Percentiles rank a stretch among this genome's conserved stretches.
These are phyloP conservation scores for Stenogyne calaminthoides DNA, from an alignment of 305 asterid genomes.

Conservation along the genomic window DNA sequence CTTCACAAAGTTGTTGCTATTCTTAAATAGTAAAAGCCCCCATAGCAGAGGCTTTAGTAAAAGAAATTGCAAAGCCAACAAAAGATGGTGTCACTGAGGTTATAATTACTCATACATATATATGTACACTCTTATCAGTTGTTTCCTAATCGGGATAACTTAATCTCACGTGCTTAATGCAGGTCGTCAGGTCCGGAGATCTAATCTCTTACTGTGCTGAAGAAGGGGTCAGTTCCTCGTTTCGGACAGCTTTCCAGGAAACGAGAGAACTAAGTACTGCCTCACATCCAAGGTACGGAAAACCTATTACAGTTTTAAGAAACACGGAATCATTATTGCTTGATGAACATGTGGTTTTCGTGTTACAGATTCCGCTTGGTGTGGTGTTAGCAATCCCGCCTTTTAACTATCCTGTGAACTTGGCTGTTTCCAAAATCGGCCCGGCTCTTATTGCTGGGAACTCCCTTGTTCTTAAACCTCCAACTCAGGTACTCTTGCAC, in stretches of 20 bases:
- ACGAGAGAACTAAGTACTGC: conserved; percentile 88
- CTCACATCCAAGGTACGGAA: conserved; percentile 77
- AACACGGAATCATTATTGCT: too few relatives aligned
- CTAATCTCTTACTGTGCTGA: conserved; percentile 86
- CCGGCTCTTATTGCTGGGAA: conserved; percentile 96
- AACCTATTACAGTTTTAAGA: too few relatives aligned
- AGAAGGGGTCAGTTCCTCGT: conserved; percentile 93
- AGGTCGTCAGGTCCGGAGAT: conserved; percentile 98
- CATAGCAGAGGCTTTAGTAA: conserved; percentile 86
- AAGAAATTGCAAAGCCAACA: conserved; percentile 95
- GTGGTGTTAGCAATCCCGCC: conserved; percentile 95
- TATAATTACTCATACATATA: too few relatives aligned
- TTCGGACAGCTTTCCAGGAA: conserved; percentile 94
- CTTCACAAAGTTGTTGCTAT: conserved; percentile 96
- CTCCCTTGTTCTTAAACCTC: conserved; percentile 94
- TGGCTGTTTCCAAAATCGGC: conserved; percentile 92
- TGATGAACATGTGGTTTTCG: not conserved
- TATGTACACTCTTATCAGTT: too few relatives aligned
- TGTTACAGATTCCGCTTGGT: conserved; percentile 82
- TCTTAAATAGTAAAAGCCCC: conserved; percentile 90
- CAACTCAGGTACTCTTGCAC: conserved; percentile 71
- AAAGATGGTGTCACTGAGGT: conserved; percentile 95
- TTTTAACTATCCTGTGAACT: conserved; percentile 96
- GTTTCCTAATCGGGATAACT: too few relatives aligned
- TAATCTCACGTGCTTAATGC: not conserved